These are phyloP conservation scores for Symmetrospora coprosmae DNA, from an alignment of 768 basidiomycete species.

Conservation along the genomic window DNA sequence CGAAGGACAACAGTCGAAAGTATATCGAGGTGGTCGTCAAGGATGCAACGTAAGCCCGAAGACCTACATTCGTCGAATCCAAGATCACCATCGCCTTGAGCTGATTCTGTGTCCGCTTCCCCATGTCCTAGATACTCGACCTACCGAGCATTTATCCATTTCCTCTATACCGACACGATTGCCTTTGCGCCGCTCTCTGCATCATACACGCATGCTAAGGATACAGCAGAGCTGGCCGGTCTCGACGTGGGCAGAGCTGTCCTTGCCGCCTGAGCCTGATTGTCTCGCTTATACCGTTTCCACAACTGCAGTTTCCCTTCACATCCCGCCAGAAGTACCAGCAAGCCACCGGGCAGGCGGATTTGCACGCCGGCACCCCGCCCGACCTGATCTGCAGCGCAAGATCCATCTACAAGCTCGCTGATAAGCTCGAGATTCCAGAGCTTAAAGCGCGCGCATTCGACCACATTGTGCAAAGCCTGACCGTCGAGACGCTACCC, in stretches of 20 bases:
- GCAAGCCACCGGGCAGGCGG: background rate
- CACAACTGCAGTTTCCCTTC: slow-evolving; percentile 21
- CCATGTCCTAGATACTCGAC: slow-evolving; percentile 40
- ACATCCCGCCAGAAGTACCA: slow-evolving; percentile 18
- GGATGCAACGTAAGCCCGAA: slow-evolving; percentile 31
- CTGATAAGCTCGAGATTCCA: slow-evolving; percentile 37
- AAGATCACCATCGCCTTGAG: background rate
- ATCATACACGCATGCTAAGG: slow-evolving; percentile 29
- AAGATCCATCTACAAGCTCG: slow-evolving; percentile 36
- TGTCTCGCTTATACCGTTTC: too few relatives aligned
- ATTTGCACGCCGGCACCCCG: background rate
- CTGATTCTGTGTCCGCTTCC: background rate
- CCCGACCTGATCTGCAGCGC: slow-evolving; percentile 32
- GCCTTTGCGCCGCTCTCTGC: slow-evolving; percentile 40
- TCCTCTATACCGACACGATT: slow-evolving; percentile 39
- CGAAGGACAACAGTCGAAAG: slow-evolving; percentile 25
- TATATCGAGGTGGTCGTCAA: slow-evolving; percentile 36
- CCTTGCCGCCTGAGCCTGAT: too few relatives aligned
- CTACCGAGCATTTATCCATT: slow-evolving; percentile 39
- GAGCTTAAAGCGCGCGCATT: slow-evolving; percentile 38
- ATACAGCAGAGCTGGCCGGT: slow-evolving; percentile 13
- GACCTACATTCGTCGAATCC: background rate
- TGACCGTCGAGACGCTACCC: slow-evolving; percentile 38
- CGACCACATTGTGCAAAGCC: slow-evolving; percentile 37
- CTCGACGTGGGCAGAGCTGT: background rate